A percentile compares a stretch with the other conserved stretches of the same genome.
phyloP scores from a whole-genome alignment of 495 filamentous ascomycete genomes.

The Hypomontagnella monticulosa region DNA sequence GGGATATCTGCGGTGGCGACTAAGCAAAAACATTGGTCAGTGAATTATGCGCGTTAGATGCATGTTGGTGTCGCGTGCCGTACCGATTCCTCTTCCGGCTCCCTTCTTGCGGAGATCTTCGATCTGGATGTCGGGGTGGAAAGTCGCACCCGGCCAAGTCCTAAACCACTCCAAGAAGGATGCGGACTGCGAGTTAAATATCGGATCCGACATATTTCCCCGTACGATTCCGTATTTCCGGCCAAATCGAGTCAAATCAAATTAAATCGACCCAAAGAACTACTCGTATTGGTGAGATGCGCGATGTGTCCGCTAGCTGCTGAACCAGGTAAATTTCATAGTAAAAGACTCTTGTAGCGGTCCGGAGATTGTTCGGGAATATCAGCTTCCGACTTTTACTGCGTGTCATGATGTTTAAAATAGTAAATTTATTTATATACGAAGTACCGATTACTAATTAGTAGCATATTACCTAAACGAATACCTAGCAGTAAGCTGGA shows the following conservation, averaged over 20 bases:
- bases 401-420: not conserved
- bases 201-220: slow-evolving; percentile 38
- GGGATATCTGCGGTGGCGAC: slow-evolving; percentile 57
- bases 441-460: too few species aligned
- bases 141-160: slow-evolving; percentile 55
- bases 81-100: slow-evolving; percentile 59
- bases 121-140: slow-evolving; percentile 56
- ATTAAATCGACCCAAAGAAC: not conserved
- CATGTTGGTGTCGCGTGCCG: slow-evolving; percentile 20
- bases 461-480: too few species aligned
- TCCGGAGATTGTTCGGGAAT: slow-evolving; percentile 31
- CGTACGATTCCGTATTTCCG: not conserved
- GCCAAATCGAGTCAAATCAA: not conserved
- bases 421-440: too few species aligned
- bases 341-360: not conserved
- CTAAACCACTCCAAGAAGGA: slow-evolving; percentile 58
- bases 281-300: slow-evolving; percentile 9
- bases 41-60: not conserved
- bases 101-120: slow-evolving; percentile 51
- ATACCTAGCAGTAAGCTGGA: too few species aligned
- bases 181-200: slow-evolving; percentile 49
- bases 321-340: slow-evolving; percentile 15
- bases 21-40: slow-evolving; percentile 35
- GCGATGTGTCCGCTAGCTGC: slow-evolving; percentile 4
- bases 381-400: not conserved